Evolutionary conservation across 192 early-diverging fungal genomes (phyloP).

Genomic region (Umbelopsis vinacea): DNA sequence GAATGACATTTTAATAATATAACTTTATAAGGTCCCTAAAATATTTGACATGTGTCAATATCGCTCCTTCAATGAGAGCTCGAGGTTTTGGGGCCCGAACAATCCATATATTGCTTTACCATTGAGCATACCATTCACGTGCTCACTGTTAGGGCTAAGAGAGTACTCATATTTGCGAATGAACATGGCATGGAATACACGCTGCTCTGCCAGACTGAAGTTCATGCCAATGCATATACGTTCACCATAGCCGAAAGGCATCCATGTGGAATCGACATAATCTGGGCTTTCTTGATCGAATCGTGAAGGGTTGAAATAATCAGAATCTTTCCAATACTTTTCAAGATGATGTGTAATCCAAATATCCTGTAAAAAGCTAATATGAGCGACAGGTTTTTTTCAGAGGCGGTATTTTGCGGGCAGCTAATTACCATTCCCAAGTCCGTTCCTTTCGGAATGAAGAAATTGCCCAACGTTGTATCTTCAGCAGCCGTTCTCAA

Average conservation of each 20-base stretch:
- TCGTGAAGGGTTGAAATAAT: slow-evolving; percentile 10
- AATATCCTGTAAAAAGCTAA: not conserved
- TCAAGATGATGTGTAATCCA: slow-evolving; percentile 10
- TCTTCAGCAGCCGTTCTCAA: slow-evolving; percentile 9
- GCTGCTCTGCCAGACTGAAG: slow-evolving; percentile 63
- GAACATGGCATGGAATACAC: slow-evolving; percentile 52
- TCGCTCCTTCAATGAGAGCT: slow-evolving; percentile 8
- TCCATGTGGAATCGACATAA: slow-evolving; percentile 38
- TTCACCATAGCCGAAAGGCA: slow-evolving; percentile 58
- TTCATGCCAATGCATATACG: slow-evolving; percentile 64
- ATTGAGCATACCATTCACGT: slow-evolving; percentile 11
- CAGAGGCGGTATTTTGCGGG: not conserved
- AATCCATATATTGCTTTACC: slow-evolving; percentile 3
- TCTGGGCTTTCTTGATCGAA: not conserved
- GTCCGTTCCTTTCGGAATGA: slow-evolving; percentile 14
- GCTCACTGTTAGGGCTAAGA: slow-evolving; percentile 7
- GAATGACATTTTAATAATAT: not conserved
- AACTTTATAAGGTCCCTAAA: not conserved
- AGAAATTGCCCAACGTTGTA: slow-evolving; percentile 5
- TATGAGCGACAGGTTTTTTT: not conserved
- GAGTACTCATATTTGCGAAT: not conserved
- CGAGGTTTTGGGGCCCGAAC: slow-evolving; percentile 16
- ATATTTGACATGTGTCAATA: slow-evolving; percentile 6
- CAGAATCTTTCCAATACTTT: slow-evolving; percentile 20
- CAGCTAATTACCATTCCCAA: not conserved